phyloP scores from a whole-genome alignment of 2,329 filamentous ascomycete species.

The Botrytis galanthina region DNA sequence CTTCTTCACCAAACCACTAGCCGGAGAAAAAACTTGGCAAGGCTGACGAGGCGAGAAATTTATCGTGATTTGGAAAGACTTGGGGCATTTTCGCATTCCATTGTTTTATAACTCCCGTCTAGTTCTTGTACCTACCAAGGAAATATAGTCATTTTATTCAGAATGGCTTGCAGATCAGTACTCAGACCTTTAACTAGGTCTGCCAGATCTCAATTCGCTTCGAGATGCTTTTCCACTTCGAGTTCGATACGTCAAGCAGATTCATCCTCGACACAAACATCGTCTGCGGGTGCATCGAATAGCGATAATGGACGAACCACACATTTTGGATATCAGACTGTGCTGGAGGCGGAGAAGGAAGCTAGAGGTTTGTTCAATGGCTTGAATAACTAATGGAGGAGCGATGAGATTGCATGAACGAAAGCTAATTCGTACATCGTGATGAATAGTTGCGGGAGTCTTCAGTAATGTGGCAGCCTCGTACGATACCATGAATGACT shows the following conservation, averaged over 20 bases:
- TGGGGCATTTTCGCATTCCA: background rate
- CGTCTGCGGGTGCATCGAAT: conserved; percentile 26
- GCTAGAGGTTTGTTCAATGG: conserved; percentile 34
- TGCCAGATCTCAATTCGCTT: conserved; percentile 24
- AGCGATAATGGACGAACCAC: conserved; percentile 35
- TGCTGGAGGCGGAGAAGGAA: conserved; percentile 40
- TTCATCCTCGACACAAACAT: conserved; percentile 15
- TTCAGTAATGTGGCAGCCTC: conserved; percentile 87
- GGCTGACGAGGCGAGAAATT: conserved; percentile 19
- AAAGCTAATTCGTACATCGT: conserved; percentile 18
- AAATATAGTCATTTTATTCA: background rate
- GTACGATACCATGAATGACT: conserved; percentile 98
- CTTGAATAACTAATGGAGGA: background rate
- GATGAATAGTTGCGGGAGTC: conserved; percentile 58
- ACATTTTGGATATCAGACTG: conserved; percentile 40
- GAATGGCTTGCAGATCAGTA: conserved; percentile 32
- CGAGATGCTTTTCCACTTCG: conserved; percentile 26
- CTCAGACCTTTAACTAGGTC: conserved; percentile 30
- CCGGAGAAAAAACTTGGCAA: background rate
- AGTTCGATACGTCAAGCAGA: conserved; percentile 23
- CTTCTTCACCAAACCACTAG: background rate
- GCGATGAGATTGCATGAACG: background rate
- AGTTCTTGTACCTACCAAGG: background rate
- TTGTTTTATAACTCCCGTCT: background rate
- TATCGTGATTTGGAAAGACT: background rate